Percentiles rank a stretch among this genome's conserved stretches.
phyloP scores from a whole-genome alignment of 1,284 basidiomycete species.

The Cryptococcus jaspeensis region DNA sequence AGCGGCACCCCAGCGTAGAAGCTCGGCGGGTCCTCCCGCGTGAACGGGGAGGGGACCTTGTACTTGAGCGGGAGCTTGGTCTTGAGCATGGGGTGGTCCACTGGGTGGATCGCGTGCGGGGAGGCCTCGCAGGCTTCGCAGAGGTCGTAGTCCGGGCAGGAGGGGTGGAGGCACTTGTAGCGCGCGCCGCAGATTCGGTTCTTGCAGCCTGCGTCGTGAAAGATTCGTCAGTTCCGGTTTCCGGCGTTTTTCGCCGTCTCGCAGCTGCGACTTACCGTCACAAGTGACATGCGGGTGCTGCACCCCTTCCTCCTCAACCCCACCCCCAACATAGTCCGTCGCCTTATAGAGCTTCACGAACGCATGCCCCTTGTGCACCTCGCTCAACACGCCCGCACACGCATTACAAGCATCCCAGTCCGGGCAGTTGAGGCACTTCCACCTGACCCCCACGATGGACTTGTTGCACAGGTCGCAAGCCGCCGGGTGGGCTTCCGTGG shows the following conservation, averaged over 20 bases:
- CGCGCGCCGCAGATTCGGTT: slow-evolving; percentile 36
- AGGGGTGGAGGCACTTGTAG: slow-evolving; percentile 69
- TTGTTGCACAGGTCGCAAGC: slow-evolving; percentile 45
- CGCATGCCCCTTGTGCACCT: slow-evolving; percentile 71
- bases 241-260: no score
- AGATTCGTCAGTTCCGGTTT: slow-evolving; percentile 1
- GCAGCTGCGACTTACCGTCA: slow-evolving; percentile 27
- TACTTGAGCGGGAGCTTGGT: slow-evolving; percentile 56
- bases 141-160: slow-evolving; percentile 79
- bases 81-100: slow-evolving; percentile 75
- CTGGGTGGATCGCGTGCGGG: slow-evolving; percentile 73
- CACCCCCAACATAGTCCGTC: slow-evolving; percentile 52
- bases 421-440: slow-evolving; percentile 51
- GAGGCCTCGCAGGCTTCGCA: slow-evolving; percentile 77
- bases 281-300: slow-evolving; percentile 43
- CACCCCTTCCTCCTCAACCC: slow-evolving; percentile 41
- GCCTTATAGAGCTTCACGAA: slow-evolving; percentile 67
- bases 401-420: slow-evolving; percentile 60
- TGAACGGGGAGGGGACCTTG: slow-evolving; percentile 32
- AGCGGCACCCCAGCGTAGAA: no score
- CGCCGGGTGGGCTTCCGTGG: slow-evolving; percentile 32
- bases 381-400: slow-evolving; percentile 66
- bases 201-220: slow-evolving; percentile 32
- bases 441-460: slow-evolving; percentile 44
- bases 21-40: no score